Base-by-base conservation (phyloP, 306 rosid genomes). In the Mucuna pruriens region DNA sequence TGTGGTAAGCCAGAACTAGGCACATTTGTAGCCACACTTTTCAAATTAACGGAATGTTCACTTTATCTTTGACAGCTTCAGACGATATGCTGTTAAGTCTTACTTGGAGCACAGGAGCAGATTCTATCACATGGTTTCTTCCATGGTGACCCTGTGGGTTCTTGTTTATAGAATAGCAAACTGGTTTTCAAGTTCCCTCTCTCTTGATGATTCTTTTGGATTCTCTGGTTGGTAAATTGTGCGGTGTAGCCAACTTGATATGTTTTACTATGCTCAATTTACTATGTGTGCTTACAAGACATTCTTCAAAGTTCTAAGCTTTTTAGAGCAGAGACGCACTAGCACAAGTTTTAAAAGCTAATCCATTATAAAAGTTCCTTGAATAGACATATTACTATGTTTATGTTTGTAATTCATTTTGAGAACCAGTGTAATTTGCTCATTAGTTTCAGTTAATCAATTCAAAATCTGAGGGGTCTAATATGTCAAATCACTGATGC, bases 401-500 rank as follows among this genome's bases (percentile, higher is more conserved):
- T 19, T 51, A 73, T 82, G 15, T 13, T 38, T 58, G 16, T 80
- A 16, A 34, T 79, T 81, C 71, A 75, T 40, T 76, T 54, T 46
- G 58, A 29, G 61, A 62, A 46, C 60, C 77, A 5, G 26, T 55
- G 33, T 36, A 31, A 62, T 36, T 49, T 36, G 6, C 22, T 54
- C 65, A 12, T 31, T 52, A 19, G 38, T 52, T 71, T 55, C 64
- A 19, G 9, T 70, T 51, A 61, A 46, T 75, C 70, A 25, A 62
- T 73, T 73, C 0, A 52, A 51, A n/a, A 25, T 8, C 13, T 25
- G 3, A 3, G 11, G 44, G n/a, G 57, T 46, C 23, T 36, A 60
- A 80, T 23, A 12, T 44, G 81, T 72, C 62, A 40, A 26, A 39
- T 80, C 9, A 23, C 54, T 80, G 98, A 93, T 81, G 98, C 97